phyloP scores from a whole-genome alignment of 2,329 filamentous ascomycete species.

The Alternaria solani region DNA sequence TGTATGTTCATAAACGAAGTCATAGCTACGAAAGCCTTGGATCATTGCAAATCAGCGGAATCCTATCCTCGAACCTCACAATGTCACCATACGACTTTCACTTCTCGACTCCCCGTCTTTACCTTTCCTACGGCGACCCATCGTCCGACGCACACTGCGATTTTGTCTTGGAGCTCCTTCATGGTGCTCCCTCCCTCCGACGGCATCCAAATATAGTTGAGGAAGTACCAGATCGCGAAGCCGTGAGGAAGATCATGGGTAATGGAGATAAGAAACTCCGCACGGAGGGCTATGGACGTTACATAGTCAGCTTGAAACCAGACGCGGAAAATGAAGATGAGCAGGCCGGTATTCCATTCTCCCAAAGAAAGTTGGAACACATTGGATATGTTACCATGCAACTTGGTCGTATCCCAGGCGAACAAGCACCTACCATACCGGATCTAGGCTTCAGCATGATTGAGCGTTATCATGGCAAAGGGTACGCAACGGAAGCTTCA shows the following conservation, averaged over 20 bases:
- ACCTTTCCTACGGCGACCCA: constrained; percentile 28
- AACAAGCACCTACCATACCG: constrained; percentile 18
- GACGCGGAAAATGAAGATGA: neutral
- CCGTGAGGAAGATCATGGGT: constrained; percentile 18
- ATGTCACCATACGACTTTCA: constrained; percentile 64
- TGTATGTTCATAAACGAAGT: neutral
- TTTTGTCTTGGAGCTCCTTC: constrained; percentile 15
- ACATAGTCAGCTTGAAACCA: constrained; percentile 32
- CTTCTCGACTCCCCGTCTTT: constrained; percentile 60
- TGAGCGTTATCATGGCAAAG: constrained; percentile 20
- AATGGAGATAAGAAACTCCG: constrained; percentile 14
- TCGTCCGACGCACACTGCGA: constrained; percentile 23
- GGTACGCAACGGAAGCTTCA: constrained; percentile 28
- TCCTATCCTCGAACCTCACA: neutral
- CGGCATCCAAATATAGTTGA: neutral
- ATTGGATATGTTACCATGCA: constrained; percentile 35
- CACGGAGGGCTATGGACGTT: constrained; percentile 38
- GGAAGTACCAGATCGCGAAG: constrained; percentile 4
- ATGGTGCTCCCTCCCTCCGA: constrained; percentile 5
- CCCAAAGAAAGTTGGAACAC: constrained; percentile 1
- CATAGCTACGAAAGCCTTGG: neutral
- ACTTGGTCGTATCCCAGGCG: constrained; percentile 18
- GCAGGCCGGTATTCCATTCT: neutral
- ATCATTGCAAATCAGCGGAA: neutral
- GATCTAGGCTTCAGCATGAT: constrained; percentile 30